Base-by-base conservation (phyloP, 1,139 yeast genomes). In the Pichia sp. region DNA sequence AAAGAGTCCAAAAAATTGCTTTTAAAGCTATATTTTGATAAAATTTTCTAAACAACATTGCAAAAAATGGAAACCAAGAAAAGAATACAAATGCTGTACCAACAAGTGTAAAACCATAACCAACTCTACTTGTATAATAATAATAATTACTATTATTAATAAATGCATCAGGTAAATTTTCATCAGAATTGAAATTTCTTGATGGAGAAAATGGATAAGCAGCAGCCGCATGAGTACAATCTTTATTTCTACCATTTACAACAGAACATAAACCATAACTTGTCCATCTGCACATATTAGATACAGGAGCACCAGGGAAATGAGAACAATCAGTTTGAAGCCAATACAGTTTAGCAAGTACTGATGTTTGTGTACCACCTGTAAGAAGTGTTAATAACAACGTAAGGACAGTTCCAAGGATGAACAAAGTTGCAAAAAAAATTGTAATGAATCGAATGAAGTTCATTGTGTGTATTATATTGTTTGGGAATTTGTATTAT, bases 201-300 rank as follows among this genome's bases (percentile, higher is more conserved):
- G 59, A 68, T 30, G 90, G 90, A 26, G 84, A 78, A 62, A 81
- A 79, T 26, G 87, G 83, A 59, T 69, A 80, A 28, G 80, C 92
- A 24, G 90, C 77, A 24, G 54, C 46, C 42, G 64, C 65, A 10
- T 58, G 47, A 22, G 76, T 60, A 65, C 92, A 83, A 49, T 71
- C 59, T 44, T 59, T 50, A 51, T 67, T 63, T 43, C 65, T 60
- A 41, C 71, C 69, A 51, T 64, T 23, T 28, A 47, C 49, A 29
- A 72, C 79, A 11, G 38, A 51, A 66, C 95, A 87, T 50, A 70
- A 59, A 42, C 74, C 71, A 64, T 84, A 86, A 55, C 72, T 69
- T n/a, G 87, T 82, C 95, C 95, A 86, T 62, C 87, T 71, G 38
- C 55, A 52, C 4, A 81, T 70, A 30, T 64, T 56, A 25, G 61